Evolutionary conservation across 2,329 filamentous ascomycete species (phyloP).

Genomic region (Diplodia scrobiculata): DNA sequence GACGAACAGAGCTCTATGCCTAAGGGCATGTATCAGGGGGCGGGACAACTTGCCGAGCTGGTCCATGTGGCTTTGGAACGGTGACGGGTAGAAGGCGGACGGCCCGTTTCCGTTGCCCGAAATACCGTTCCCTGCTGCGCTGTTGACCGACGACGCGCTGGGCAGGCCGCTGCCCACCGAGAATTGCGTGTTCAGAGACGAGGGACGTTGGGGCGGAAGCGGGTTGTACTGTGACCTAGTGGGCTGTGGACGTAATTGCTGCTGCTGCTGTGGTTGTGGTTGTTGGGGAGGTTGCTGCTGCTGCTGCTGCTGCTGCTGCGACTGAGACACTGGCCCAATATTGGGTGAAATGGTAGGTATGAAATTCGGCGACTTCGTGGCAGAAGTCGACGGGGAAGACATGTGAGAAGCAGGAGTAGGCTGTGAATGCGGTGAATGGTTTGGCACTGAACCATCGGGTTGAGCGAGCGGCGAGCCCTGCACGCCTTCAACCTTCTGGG

Average conservation of each 20-base stretch:
- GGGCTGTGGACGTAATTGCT: slow-evolving; percentile 48
- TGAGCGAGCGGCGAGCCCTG: slow-evolving; percentile 47
- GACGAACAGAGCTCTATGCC: slow-evolving; percentile 64
- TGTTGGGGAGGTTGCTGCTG: slow-evolving; percentile 51
- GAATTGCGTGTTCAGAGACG: slow-evolving; percentile 42
- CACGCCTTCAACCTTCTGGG: slow-evolving; percentile 66
- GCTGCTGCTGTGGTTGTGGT: slow-evolving; percentile 43
- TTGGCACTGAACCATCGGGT: slow-evolving; percentile 46
- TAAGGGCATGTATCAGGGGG: slow-evolving; percentile 50
- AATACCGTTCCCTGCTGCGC: slow-evolving; percentile 42
- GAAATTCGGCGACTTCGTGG: slow-evolving; percentile 63
- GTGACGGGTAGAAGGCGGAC: slow-evolving; percentile 73
- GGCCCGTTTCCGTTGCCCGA: slow-evolving; percentile 43
- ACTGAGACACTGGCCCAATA: slow-evolving; percentile 56
- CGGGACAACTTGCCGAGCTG: slow-evolving; percentile 83
- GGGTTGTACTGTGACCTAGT: slow-evolving; percentile 53
- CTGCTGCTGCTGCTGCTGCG: slow-evolving; percentile 48
- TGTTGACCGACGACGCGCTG: slow-evolving; percentile 43
- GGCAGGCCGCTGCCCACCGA: slow-evolving; percentile 43
- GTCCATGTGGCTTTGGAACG: slow-evolving; percentile 92
- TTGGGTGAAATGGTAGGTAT: slow-evolving; percentile 63
- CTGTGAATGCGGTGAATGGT: slow-evolving; percentile 72
- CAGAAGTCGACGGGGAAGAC: slow-evolving; percentile 63
- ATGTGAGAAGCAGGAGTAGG: slow-evolving; percentile 80
- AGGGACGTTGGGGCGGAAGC: slow-evolving; percentile 45